These are phyloP conservation scores for Ogataea thermomethanolica DNA, from an alignment of 805 yeast genomes.

Conservation along the genomic window DNA sequence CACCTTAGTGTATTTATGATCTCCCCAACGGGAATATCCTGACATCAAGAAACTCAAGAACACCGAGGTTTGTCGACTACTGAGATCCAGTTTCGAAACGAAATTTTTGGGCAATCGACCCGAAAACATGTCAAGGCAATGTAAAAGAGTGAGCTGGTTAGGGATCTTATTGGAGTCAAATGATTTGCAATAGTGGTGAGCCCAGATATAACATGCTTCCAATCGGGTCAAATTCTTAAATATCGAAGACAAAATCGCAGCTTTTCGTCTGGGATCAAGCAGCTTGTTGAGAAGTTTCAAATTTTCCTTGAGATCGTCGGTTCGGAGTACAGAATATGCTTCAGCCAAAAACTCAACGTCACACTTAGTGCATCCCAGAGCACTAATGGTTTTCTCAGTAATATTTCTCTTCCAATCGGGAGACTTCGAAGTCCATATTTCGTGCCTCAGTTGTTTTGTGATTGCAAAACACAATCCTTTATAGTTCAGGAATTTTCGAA, in stretches of 20 bases:
- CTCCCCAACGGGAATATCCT: conserved; percentile 24
- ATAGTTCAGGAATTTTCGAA: neutral
- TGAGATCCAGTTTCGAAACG: conserved; percentile 5
- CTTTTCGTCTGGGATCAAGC: conserved; percentile 3
- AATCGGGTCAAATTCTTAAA: conserved; percentile 4
- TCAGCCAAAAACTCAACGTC: conserved; percentile 8
- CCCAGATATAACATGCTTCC: conserved; percentile 14
- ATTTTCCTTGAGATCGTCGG: conserved; percentile 3
- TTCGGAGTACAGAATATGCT: conserved; percentile 3
- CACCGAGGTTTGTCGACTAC: conserved; percentile 2
- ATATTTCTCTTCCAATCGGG: neutral
- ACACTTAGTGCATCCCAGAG: conserved; percentile 3
- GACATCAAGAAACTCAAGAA: conserved; percentile 21
- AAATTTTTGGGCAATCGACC: conserved; percentile 11
- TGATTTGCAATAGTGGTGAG: conserved; percentile 4
- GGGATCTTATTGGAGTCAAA: conserved; percentile 10
- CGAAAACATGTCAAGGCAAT: conserved; percentile 13
- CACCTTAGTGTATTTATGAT: conserved; percentile 11
- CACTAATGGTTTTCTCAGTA: neutral
- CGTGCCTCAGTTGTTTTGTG: neutral
- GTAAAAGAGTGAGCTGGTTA: conserved; percentile 12
- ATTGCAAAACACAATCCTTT: conserved; percentile 1
- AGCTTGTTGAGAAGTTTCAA: conserved; percentile 3
- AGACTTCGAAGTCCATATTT: neutral
- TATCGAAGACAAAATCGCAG: conserved; percentile 8